Percentiles rank a stretch among this genome's conserved stretches.
phyloP scores from a whole-genome alignment of 2,329 filamentous ascomycete species.

The Paraconiothyrium brasiliense region DNA sequence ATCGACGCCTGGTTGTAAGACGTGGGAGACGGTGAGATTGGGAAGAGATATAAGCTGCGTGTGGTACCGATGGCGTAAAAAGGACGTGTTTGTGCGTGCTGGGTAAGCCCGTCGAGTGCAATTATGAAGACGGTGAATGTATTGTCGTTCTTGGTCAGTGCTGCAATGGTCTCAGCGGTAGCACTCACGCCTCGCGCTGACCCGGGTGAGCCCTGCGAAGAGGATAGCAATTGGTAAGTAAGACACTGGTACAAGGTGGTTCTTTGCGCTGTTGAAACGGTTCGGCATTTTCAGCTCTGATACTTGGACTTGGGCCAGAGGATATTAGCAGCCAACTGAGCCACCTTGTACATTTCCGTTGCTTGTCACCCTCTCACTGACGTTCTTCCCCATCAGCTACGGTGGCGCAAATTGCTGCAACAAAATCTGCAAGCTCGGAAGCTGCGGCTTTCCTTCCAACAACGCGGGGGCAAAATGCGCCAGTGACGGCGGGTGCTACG shows the following conservation, averaged over 20 bases:
- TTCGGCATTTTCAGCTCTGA: no score
- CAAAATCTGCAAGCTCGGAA: constrained; percentile 12
- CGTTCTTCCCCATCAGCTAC: background rate
- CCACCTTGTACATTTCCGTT: no score
- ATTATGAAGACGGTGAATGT: background rate
- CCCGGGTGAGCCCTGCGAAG: background rate
- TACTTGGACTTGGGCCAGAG: no score
- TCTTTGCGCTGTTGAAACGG: no score
- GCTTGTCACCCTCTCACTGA: background rate
- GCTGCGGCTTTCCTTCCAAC: background rate
- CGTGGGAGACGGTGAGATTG: background rate
- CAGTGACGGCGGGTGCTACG: background rate
- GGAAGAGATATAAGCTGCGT: background rate
- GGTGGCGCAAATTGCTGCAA: constrained; percentile 14
- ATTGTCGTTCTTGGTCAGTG: background rate
- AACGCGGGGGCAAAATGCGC: constrained; percentile 3
- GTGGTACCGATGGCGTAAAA: background rate
- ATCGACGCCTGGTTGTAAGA: background rate
- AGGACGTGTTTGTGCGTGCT: background rate
- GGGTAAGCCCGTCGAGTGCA: background rate
- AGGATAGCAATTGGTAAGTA: constrained; percentile 4
- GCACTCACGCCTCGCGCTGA: background rate
- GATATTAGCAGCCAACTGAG: no score
- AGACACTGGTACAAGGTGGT: background rate
- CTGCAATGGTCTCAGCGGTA: background rate